These are phyloP conservation scores for Heliosperma pusillum DNA, from an alignment of 148 eudicot species.

Conservation along the genomic window DNA sequence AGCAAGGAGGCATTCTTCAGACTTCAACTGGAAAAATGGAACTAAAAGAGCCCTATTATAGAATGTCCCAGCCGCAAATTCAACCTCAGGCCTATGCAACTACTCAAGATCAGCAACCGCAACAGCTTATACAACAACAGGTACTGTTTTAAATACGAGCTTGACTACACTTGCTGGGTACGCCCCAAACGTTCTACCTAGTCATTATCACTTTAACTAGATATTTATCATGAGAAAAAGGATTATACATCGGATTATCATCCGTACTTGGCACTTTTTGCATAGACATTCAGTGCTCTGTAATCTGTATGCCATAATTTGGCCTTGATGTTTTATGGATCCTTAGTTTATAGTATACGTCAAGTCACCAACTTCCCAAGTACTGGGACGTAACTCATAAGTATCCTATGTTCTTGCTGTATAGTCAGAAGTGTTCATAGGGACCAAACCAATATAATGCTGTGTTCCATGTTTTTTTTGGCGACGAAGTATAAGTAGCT, in stretches of 20 bases:
- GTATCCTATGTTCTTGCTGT: background rate
- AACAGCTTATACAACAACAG: constrained; percentile 69
- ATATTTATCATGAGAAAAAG: background rate
- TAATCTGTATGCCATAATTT: background rate
- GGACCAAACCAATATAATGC: too few relatives aligned
- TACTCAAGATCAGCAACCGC: constrained; percentile 76
- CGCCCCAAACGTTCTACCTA: background rate
- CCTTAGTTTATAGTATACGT: too few relatives aligned
- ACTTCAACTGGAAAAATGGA: constrained; percentile 85
- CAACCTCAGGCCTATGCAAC: constrained; percentile 63
- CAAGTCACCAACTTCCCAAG: background rate
- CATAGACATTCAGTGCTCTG: background rate
- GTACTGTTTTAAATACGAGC: constrained; percentile 26
- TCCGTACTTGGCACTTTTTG: too few relatives aligned
- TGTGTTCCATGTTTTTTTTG: too few relatives aligned
- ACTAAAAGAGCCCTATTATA: constrained; percentile 96
- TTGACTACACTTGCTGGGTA: background rate
- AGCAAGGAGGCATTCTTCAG: constrained; percentile 82
- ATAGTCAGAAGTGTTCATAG: too few relatives aligned
- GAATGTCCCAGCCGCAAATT: constrained; percentile 95
- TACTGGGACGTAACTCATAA: background rate
- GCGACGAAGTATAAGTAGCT: too few relatives aligned
- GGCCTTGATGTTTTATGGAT: background rate
- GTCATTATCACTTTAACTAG: background rate
- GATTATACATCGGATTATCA: too few relatives aligned